Evolutionary conservation across 345 rosid genomes (phyloP).

Genomic region (Turnera subulata): DNA sequence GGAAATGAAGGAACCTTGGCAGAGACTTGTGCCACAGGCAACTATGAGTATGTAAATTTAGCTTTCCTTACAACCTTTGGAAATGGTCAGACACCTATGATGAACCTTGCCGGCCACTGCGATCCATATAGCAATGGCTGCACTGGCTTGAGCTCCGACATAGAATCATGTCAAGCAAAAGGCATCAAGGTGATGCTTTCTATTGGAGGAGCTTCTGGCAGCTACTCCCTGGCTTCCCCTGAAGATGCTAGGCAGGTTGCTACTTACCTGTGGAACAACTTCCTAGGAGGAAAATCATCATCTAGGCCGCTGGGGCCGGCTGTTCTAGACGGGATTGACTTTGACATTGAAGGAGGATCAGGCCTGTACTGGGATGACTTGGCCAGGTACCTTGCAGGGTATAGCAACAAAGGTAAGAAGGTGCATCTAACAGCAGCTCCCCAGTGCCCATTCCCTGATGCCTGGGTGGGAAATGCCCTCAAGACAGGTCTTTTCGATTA

Average conservation of each 20-base stretch:
- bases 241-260: constrained; percentile 22
- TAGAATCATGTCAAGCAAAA: constrained; percentile 16
- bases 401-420: constrained; percentile 1
- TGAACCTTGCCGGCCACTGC: constrained; percentile 14
- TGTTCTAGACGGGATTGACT: too few relatives aligned
- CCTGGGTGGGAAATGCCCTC: not conserved
- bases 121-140: constrained; percentile 9
- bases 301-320: constrained; percentile 9
- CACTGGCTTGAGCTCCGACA: constrained; percentile 11
- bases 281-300: constrained; percentile 10
- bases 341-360: too few relatives aligned
- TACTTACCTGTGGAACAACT: constrained; percentile 10
- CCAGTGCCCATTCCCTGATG: constrained; percentile 9
- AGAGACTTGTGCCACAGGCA: too few relatives aligned
- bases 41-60: constrained; percentile 7
- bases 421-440: constrained; percentile 9
- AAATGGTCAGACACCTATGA: constrained; percentile 5
- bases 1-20: constrained; percentile 17
- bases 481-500: not conserved
- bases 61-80: constrained; percentile 17
- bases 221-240: constrained; percentile 7
- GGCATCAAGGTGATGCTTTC: constrained; percentile 10
- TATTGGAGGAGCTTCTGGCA: constrained; percentile 7
- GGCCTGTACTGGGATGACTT: too few relatives aligned
- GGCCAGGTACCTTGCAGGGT: too few relatives aligned